phyloP scores from a whole-genome alignment of 306 rosid genomes.

The Ziziphus jujuba region DNA sequence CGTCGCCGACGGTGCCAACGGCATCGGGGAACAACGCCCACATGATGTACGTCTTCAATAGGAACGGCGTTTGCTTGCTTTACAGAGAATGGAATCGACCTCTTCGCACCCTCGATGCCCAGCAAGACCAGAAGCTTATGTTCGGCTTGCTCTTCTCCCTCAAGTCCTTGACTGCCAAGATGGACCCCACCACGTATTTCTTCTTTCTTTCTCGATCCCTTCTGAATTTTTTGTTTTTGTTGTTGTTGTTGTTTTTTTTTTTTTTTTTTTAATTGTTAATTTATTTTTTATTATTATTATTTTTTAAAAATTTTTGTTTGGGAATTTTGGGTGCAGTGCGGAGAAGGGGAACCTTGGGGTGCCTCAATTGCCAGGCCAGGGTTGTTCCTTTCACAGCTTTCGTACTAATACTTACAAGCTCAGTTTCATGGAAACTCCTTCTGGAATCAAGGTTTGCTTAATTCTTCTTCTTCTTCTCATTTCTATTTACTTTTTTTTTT shows the following conservation, averaged over 20 bases:
- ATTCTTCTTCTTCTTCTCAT: background rate
- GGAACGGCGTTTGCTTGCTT: conserved; percentile 89
- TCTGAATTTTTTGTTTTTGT: background rate
- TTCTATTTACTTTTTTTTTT: background rate
- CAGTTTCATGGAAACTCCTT: conserved; percentile 91
- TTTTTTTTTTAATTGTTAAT: conserved; percentile 13
- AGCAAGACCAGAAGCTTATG: conserved; percentile 97
- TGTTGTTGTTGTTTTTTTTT: background rate
- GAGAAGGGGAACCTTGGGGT: conserved; percentile 93
- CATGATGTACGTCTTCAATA: conserved; percentile 86
- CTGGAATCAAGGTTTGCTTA: conserved; percentile 76
- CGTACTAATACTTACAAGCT: conserved; percentile 89
- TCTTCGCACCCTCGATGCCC: conserved; percentile 69
- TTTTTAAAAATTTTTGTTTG: too few relatives aligned
- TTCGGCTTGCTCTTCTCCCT: conserved; percentile 95
- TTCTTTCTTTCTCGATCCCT: background rate
- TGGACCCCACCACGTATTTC: conserved; percentile 76
- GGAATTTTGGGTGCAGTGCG: conserved; percentile 46
- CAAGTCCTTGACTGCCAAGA: conserved; percentile 89
- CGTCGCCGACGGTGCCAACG: conserved; percentile 84
- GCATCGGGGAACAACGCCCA: conserved; percentile 89
- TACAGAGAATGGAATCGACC: conserved; percentile 98
- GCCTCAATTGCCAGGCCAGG: conserved; percentile 96
- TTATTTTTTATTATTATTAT: too few relatives aligned
- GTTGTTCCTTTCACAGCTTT: conserved; percentile 98